Evolutionary conservation across 129 eudicot genomes (phyloP).

Genomic region (Oenanthe sinensis): DNA sequence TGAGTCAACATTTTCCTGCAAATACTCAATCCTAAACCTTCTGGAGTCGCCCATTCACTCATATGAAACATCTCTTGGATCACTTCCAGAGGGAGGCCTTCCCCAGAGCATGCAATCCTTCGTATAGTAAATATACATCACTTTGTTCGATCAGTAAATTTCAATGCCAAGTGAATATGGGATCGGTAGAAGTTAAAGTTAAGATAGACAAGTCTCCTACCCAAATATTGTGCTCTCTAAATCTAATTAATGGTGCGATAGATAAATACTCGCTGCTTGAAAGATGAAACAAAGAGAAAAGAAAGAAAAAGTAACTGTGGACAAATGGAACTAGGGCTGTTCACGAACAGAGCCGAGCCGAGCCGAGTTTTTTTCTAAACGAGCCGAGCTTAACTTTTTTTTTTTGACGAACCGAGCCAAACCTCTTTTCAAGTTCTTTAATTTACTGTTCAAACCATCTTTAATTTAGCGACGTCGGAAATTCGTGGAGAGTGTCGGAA

Average conservation of each 20-base stretch:
- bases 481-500: too few relatives aligned
- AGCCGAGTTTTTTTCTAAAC: too few relatives aligned
- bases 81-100: slow-evolving; percentile 75
- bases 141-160: not conserved
- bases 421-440: too few relatives aligned
- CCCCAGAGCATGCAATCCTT: slow-evolving; percentile 86
- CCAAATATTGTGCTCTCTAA: not conserved
- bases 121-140: not conserved
- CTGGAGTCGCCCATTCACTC: slow-evolving; percentile 65
- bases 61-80: slow-evolving; percentile 85
- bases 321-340: too few relatives aligned
- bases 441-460: too few relatives aligned
- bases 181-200: too few relatives aligned
- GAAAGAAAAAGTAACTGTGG: too few relatives aligned
- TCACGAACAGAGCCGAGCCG: too few relatives aligned
- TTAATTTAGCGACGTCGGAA: too few relatives aligned
- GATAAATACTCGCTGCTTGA: not conserved
- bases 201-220: not conserved
- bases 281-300: too few relatives aligned
- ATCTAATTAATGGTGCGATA: not conserved
- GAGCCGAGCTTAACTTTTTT: too few relatives aligned
- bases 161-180: not conserved
- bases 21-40: slow-evolving; percentile 88
- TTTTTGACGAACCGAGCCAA: too few relatives aligned
- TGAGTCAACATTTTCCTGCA: slow-evolving; percentile 69